Evolutionary conservation across 2,329 filamentous ascomycete species (phyloP), one percentile per base, ranked within the genome.

Genomic region (Verticillium longisporum): DNA sequence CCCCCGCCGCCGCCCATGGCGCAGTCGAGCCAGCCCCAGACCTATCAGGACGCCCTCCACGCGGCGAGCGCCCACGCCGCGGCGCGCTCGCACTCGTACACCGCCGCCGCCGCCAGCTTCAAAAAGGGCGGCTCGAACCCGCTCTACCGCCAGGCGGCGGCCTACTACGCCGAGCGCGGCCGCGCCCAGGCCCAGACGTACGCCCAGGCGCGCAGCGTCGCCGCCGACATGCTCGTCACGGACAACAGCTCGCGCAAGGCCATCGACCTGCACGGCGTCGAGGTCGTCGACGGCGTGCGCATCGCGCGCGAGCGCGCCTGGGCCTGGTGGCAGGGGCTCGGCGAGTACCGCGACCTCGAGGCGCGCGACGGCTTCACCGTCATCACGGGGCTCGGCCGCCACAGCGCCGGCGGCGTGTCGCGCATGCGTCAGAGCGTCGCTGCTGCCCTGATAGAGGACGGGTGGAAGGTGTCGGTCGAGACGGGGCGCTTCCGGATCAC

Each of bases 211-310:
- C 79, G 79, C 18, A 86, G 86, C n/a, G 79, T 79, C 0, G 87
- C 87, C 1, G 91, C 92, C 1, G 89, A 95, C 68, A 74, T 83
- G 0, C 79, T 88, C 3, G 93, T 94, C 1, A 80, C 87, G 11
- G 71, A 76, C 10, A 88, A 92, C 69, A 93, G 90, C 58, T 34
- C 31, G 5, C 54, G 54, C 10, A n/a, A 55, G 62, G 77, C 81
- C 21, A 78, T 96, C 7, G 94, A 98, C 72, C 78, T 98, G 32
- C 94, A 98, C 72, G 91, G 92, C 6, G 86, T 97, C 5, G 87
- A 82, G 55, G 92, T 97, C 1, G 80, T 86, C 57, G 90, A 96
- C 71, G 94, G 90, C 1, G 86, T 92, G 34, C 81, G 90, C 3
- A 97, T 97, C 65, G 87, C 90, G 1, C 82, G 83, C 34, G 81